Conservation (phyloP, 192 early-diverging fungal species). For the Gamsiella multidivaricata region DNA sequence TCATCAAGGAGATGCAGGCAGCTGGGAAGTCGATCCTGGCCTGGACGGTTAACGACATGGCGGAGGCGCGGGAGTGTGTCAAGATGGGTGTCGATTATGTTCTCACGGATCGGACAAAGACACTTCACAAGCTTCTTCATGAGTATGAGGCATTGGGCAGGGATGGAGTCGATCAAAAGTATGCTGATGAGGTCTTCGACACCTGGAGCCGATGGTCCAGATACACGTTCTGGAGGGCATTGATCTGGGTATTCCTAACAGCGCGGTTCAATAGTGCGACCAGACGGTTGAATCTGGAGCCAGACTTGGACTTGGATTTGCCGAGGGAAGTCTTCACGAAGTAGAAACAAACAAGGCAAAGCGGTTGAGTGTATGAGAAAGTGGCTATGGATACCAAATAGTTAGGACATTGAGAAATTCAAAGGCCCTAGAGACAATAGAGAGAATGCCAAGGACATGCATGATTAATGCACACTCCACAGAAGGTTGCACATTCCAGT, state of each 20-base stretch:
- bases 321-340: neutral
- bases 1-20: slow-evolving; percentile 62
- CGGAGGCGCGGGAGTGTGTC: slow-evolving; percentile 54
- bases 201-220: slow-evolving; percentile 43
- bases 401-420: too few species aligned
- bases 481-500: too few species aligned
- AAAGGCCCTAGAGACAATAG: too few species aligned
- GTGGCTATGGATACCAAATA: neutral
- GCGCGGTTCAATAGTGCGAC: slow-evolving; percentile 35
- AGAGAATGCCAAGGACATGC: too few species aligned
- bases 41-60: slow-evolving; percentile 64
- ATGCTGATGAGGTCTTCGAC: slow-evolving; percentile 30
- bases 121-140: slow-evolving; percentile 28
- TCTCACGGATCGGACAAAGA: slow-evolving; percentile 58
- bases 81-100: slow-evolving; percentile 62
- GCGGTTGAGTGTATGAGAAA: neutral
- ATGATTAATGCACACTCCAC: too few species aligned
- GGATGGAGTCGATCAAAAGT: slow-evolving; percentile 36
- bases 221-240: slow-evolving; percentile 35
- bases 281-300: slow-evolving; percentile 14
- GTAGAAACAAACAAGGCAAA: too few species aligned
- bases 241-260: slow-evolving; percentile 35
- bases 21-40: slow-evolving; percentile 57
- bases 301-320: neutral
- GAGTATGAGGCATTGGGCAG: slow-evolving; percentile 36